phyloP scores from a whole-genome alignment of 441 rosid species.

The Syzygium syzygioides region DNA sequence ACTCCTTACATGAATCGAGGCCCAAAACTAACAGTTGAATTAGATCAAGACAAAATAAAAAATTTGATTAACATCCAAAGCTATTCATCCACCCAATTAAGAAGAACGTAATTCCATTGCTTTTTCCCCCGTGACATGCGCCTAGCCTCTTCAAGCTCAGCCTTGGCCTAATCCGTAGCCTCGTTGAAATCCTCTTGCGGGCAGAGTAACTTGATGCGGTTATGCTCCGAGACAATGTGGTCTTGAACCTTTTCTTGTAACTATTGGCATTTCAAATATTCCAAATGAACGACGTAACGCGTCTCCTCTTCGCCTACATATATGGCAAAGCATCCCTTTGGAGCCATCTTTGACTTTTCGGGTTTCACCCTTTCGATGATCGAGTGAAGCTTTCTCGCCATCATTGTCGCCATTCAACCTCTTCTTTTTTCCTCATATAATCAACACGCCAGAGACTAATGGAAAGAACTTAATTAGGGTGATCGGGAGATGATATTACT shows the following conservation, averaged over 20 bases:
- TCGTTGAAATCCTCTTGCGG: neutral
- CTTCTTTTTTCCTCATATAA: too few relatives aligned
- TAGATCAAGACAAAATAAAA: neutral
- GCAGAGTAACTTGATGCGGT: neutral
- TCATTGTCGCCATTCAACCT: too few relatives aligned
- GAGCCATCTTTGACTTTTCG: too few relatives aligned
- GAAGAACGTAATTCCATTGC: neutral
- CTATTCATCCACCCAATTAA: neutral
- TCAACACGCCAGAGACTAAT: neutral
- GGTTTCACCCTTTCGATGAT: too few relatives aligned
- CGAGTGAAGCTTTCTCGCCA: too few relatives aligned
- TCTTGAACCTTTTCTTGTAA: neutral
- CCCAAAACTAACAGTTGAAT: neutral
- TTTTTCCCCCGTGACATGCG: neutral
- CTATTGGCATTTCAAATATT: neutral
- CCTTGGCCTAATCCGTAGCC: neutral
- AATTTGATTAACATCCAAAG: neutral
- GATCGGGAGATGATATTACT: too few relatives aligned
- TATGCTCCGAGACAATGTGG: neutral
- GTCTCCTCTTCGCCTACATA: neutral
- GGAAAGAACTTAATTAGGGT: too few relatives aligned
- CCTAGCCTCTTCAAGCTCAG: neutral
- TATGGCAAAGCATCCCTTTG: neutral
- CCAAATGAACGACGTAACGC: neutral
- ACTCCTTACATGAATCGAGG: neutral